Evolutionary conservation across 352 stramenopile species (phyloP).

Genomic region (Sclerospora graminicola): DNA sequence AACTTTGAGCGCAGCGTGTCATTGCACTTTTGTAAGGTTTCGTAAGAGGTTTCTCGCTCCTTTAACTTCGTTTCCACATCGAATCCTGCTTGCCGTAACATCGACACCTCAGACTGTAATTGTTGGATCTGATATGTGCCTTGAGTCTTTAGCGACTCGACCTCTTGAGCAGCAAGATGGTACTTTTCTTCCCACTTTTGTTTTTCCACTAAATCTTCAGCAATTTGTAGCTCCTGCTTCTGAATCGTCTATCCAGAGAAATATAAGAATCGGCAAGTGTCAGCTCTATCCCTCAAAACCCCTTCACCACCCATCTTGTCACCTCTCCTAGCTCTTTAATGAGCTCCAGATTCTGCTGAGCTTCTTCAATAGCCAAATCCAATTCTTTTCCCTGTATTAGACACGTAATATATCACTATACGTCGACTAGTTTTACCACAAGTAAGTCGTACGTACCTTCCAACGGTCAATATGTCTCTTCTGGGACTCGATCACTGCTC

Average conservation of each 20-base stretch:
- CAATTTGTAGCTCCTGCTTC: constrained; percentile 48
- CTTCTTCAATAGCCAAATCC: constrained; percentile 63
- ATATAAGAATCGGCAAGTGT: neutral
- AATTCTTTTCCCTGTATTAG: constrained; percentile 52
- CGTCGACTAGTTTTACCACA: neutral
- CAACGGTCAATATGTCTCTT: constrained; percentile 78
- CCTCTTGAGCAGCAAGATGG: constrained; percentile 37
- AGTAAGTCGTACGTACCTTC: constrained; percentile 28
- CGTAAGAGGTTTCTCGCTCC: constrained; percentile 29
- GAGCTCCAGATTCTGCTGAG: constrained; percentile 53
- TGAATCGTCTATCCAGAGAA: constrained; percentile 31
- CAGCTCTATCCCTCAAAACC: neutral
- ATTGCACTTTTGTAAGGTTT: constrained; percentile 29
- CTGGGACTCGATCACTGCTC: constrained; percentile 75
- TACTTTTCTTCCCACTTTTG: constrained; percentile 78
- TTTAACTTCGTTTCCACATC: constrained; percentile 42
- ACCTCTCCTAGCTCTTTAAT: constrained; percentile 47
- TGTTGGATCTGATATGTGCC: constrained; percentile 45
- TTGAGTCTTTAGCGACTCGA: constrained; percentile 37
- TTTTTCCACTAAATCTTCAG: constrained; percentile 44
- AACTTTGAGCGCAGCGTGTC: constrained; percentile 29
- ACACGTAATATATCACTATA: neutral
- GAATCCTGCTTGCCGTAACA: constrained; percentile 33
- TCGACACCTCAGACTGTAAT: constrained; percentile 32
- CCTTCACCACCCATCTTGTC: neutral